phyloP scores from a whole-genome alignment of 768 basidiomycete genomes.

The Lentinula aciculospora region DNA sequence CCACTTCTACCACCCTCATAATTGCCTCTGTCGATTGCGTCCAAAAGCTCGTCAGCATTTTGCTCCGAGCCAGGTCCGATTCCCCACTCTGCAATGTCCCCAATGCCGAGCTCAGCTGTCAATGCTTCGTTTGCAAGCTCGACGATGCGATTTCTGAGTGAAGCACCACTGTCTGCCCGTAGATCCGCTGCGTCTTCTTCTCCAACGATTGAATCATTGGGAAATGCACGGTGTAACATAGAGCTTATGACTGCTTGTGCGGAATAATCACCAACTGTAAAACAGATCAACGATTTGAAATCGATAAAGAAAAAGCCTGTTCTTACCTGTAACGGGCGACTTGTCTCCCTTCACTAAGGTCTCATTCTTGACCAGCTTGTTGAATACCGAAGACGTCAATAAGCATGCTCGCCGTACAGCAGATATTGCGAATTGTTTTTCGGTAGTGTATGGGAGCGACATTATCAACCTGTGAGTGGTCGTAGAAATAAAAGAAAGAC shows the following conservation, averaged over 20 bases:
- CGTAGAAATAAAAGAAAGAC: neutral
- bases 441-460: constrained; percentile 52
- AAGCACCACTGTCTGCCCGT: constrained; percentile 36
- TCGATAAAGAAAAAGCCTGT: neutral
- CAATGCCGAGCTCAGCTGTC: constrained; percentile 41
- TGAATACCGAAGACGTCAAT: constrained; percentile 82
- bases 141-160: constrained; percentile 62
- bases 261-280: constrained; percentile 84
- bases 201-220: constrained; percentile 83
- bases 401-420: constrained; percentile 85
- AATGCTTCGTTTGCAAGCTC: constrained; percentile 80
- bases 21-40: constrained; percentile 83
- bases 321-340: constrained; percentile 79
- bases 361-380: constrained; percentile 77
- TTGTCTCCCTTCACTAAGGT: constrained; percentile 89
- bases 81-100: constrained; percentile 66
- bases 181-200: constrained; percentile 91
- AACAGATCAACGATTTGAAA: neutral
- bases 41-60: constrained; percentile 57
- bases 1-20: constrained; percentile 67
- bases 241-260: constrained; percentile 89
- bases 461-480: constrained; percentile 22
- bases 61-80: constrained; percentile 56
- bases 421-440: constrained; percentile 77
- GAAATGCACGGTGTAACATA: constrained; percentile 74